Conservation (phyloP, 2,329 filamentous ascomycete species). For the Aspergillus hortae region DNA sequence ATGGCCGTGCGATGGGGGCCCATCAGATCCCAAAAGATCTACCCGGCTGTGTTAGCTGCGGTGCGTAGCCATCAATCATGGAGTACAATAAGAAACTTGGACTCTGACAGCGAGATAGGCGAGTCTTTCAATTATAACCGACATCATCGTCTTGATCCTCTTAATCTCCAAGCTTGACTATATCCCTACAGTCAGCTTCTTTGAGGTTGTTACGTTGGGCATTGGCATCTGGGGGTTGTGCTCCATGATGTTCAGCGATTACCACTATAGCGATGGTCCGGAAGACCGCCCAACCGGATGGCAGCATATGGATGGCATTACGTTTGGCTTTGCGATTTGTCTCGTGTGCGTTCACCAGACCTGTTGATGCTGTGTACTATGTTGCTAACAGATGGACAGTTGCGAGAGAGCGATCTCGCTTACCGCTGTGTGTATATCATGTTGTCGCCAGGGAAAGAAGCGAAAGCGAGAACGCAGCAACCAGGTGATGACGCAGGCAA, state of each 20-base stretch:
- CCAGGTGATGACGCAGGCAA: no score
- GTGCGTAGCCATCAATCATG: background rate
- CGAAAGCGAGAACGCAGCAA: background rate
- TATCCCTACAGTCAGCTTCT: background rate
- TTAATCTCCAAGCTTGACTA: background rate
- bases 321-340: background rate
- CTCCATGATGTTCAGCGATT: background rate
- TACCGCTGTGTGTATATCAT: background rate
- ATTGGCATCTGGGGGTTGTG: background rate
- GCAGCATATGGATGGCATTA: background rate
- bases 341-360: background rate
- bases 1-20: background rate
- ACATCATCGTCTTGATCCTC: background rate
- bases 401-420: background rate
- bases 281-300: background rate
- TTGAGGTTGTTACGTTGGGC: background rate
- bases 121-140: background rate
- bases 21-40: background rate
- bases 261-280: background rate
- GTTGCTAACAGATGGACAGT: background rate
- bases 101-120: background rate
- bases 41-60: background rate
- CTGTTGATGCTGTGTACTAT: background rate
- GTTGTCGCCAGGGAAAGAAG: background rate
- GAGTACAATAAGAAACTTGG: background rate